Evolutionary conservation across 192 early-diverging fungal species (phyloP).

Genomic region (Podila minutissima): DNA sequence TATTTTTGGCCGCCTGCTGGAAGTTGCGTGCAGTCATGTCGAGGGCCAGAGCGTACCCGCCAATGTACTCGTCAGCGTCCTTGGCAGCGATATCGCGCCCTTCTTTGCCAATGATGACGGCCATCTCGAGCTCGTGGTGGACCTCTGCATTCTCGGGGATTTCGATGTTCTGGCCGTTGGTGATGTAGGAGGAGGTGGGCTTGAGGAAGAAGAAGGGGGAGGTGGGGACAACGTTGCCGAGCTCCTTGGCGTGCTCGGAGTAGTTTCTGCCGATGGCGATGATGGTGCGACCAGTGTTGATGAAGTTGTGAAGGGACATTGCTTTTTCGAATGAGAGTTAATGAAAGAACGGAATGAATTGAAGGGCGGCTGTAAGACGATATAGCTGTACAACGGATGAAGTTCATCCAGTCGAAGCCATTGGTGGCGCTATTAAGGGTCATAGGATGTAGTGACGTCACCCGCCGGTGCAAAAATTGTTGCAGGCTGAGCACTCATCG

Average conservation of each 20-base stretch:
- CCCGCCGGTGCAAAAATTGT: no score
- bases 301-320: slow-evolving; percentile 62
- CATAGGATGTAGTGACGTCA: no score
- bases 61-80: slow-evolving; percentile 75
- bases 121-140: slow-evolving; percentile 95
- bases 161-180: slow-evolving; percentile 76
- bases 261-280: slow-evolving; percentile 95
- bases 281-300: slow-evolving; percentile 80
- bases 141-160: slow-evolving; percentile 80
- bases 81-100: slow-evolving; percentile 78
- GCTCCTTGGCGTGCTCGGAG: slow-evolving; percentile 94
- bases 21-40: slow-evolving; percentile 95
- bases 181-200: slow-evolving; percentile 84
- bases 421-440: no score
- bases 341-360: no score
- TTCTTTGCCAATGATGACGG: slow-evolving; percentile 85
- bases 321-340: neutral
- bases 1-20: slow-evolving; percentile 80
- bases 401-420: no score
- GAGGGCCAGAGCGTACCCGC: slow-evolving; percentile 86
- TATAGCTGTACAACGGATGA: no score
- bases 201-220: slow-evolving; percentile 95
- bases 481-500: no score
- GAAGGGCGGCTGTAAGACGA: no score
- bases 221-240: slow-evolving; percentile 90